Evolutionary conservation across 2,329 filamentous ascomycete genomes (phyloP).

Genomic region (Trichoderma semiorbis): DNA sequence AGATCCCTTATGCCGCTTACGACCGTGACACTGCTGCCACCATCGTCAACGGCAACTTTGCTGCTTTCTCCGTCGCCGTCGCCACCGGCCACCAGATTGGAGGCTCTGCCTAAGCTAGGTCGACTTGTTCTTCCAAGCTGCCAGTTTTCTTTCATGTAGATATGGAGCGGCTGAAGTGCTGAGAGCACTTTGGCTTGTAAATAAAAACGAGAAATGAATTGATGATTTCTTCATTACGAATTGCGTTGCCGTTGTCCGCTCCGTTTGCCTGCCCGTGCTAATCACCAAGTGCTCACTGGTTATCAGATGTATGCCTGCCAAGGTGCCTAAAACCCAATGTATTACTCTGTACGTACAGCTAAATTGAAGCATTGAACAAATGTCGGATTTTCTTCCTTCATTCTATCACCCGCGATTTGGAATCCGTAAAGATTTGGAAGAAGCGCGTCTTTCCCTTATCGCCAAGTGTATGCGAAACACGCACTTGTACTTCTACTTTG

Average conservation of each 20-base stretch:
- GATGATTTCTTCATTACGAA: background rate
- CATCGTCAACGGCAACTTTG: background rate
- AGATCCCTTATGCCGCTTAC: constrained; percentile 1
- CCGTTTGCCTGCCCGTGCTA: background rate
- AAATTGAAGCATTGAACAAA: background rate
- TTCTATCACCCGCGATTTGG: background rate
- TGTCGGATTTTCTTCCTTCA: too few species aligned
- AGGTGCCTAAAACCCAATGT: background rate
- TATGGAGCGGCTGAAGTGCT: background rate
- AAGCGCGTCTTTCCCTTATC: background rate
- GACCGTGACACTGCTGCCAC: background rate
- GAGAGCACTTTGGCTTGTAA: background rate
- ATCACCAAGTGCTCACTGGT: background rate
- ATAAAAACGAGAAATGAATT: background rate
- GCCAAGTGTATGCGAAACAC: background rate
- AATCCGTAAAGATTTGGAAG: background rate
- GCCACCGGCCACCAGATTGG: background rate
- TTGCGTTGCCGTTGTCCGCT: background rate
- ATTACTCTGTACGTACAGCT: background rate
- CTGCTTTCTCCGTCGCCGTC: background rate
- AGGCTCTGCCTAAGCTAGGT: background rate
- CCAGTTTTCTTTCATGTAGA: background rate
- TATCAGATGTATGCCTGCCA: background rate
- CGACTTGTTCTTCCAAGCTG: background rate
- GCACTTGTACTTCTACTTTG: background rate